These are phyloP conservation scores for Onygena corvina DNA, from an alignment of 2,329 filamentous ascomycete species.

Conservation along the genomic window DNA sequence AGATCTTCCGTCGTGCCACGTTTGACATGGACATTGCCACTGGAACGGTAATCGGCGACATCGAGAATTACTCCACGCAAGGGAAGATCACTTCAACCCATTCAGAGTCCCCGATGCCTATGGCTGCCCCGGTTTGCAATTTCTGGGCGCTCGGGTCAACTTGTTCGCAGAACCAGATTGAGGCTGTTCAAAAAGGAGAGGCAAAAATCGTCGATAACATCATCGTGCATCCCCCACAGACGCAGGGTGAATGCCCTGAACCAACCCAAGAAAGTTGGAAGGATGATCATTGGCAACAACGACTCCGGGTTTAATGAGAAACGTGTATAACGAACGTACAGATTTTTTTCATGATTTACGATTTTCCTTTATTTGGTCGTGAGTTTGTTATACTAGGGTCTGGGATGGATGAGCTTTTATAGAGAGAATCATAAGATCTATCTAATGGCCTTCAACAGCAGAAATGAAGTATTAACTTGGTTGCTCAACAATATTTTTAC, in stretches of 20 bases:
- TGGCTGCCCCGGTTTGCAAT: conserved; percentile 48
- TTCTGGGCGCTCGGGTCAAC: conserved; percentile 22
- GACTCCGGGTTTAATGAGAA: not conserved
- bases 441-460: no score
- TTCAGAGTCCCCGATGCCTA: conserved; percentile 41
- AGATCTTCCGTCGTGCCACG: conserved; percentile 43
- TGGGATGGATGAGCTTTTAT: no score
- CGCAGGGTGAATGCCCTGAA: not conserved
- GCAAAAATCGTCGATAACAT: conserved; percentile 5
- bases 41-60: conserved; percentile 14
- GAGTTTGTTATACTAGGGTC: no score
- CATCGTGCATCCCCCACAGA: not conserved
- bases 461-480: no score
- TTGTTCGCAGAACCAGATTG: conserved; percentile 7
- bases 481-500: no score
- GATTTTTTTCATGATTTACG: not conserved
- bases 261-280: not conserved
- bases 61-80: conserved; percentile 29
- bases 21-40: conserved; percentile 27
- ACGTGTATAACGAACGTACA: not conserved
- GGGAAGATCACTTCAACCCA: conserved; percentile 48
- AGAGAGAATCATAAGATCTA: no score
- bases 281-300: not conserved
- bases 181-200: conserved; percentile 5
- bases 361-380: no score